A percentile compares a stretch with the other conserved stretches of the same genome.
Evolutionary conservation across 345 rosid genomes (phyloP).

Genomic region (Citrus cavaleriei): DNA sequence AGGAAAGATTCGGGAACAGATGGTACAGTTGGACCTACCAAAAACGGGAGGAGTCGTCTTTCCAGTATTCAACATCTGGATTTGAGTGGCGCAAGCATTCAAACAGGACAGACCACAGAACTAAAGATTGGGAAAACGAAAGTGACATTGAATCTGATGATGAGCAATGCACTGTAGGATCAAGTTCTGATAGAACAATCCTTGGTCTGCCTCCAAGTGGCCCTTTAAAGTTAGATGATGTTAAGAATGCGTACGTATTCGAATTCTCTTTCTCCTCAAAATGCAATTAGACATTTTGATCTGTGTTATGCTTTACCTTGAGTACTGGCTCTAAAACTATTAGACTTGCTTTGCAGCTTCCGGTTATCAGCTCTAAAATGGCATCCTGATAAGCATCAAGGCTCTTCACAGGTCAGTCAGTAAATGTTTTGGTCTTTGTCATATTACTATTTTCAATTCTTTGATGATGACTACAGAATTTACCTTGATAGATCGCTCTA

Average conservation of each 20-base stretch:
- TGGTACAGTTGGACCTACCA: slow-evolving; percentile 47
- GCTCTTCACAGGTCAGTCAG: slow-evolving; percentile 55
- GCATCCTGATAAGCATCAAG: slow-evolving; percentile 95
- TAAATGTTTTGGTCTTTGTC: neutral
- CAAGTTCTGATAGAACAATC: slow-evolving; percentile 52
- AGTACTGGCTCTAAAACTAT: neutral
- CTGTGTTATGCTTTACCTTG: neutral
- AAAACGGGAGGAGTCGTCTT: slow-evolving; percentile 18
- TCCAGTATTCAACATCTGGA: slow-evolving; percentile 31
- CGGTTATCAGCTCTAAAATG: slow-evolving; percentile 74
- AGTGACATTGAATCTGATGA: slow-evolving; percentile 45
- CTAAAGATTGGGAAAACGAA: slow-evolving; percentile 34
- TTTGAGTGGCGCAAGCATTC: slow-evolving; percentile 61
- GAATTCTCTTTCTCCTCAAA: neutral
- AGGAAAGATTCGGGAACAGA: slow-evolving; percentile 45
- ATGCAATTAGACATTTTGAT: neutral
- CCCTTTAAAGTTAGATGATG: slow-evolving; percentile 64
- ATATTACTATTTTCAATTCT: neutral
- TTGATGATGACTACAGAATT: no score
- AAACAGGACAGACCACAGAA: slow-evolving; percentile 36
- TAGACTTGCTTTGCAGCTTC: slow-evolving; percentile 47
- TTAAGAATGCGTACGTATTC: slow-evolving; percentile 69
- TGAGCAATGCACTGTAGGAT: slow-evolving; percentile 38
- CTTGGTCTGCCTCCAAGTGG: slow-evolving; percentile 70
- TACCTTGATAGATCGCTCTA: neutral